Percentiles rank a stretch among this genome's conserved stretches.
phyloP scores from a whole-genome alignment of 2,329 filamentous ascomycete species.

The Ceratocystis harringtonii region DNA sequence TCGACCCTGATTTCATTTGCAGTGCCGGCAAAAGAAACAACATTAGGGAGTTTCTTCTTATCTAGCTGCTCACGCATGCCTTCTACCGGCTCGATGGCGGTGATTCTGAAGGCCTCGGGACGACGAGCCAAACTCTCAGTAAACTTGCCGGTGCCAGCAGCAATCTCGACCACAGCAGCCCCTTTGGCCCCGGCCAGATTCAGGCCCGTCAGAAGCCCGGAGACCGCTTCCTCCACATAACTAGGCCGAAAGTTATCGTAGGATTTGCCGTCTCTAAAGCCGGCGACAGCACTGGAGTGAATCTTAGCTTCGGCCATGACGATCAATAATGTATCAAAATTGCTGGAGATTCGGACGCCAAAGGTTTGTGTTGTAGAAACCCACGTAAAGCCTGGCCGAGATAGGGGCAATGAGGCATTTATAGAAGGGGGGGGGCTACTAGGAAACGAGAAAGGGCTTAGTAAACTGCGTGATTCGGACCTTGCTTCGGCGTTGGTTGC shows the following conservation, averaged over 20 bases:
- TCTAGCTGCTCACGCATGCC: constrained; percentile 48
- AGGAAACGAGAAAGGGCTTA: background rate
- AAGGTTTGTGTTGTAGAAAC: background rate
- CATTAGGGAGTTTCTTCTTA: constrained; percentile 40
- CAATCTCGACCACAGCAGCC: constrained; percentile 46
- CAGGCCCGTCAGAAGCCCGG: constrained; percentile 41
- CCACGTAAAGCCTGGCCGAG: background rate
- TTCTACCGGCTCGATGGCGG: constrained; percentile 49
- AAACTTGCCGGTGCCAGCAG: constrained; percentile 56
- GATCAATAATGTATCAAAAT: background rate
- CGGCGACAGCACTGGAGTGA: constrained; percentile 38
- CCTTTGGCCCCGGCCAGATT: constrained; percentile 32
- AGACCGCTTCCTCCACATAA: constrained; percentile 44
- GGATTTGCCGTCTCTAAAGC: constrained; percentile 47
- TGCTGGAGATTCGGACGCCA: background rate
- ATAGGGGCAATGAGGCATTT: background rate
- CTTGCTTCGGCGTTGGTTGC: background rate
- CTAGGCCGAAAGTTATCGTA: constrained; percentile 57
- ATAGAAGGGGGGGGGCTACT: too few species aligned
- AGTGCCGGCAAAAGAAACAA: constrained; percentile 41
- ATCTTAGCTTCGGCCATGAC: constrained; percentile 27
- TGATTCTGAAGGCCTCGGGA: constrained; percentile 43
- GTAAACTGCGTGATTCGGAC: background rate
- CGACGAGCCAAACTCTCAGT: constrained; percentile 46
- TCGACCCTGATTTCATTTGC: constrained; percentile 42